Conservation (phyloP, 495 filamentous ascomycete genomes). For the Trichoderma asperelloides region DNA sequence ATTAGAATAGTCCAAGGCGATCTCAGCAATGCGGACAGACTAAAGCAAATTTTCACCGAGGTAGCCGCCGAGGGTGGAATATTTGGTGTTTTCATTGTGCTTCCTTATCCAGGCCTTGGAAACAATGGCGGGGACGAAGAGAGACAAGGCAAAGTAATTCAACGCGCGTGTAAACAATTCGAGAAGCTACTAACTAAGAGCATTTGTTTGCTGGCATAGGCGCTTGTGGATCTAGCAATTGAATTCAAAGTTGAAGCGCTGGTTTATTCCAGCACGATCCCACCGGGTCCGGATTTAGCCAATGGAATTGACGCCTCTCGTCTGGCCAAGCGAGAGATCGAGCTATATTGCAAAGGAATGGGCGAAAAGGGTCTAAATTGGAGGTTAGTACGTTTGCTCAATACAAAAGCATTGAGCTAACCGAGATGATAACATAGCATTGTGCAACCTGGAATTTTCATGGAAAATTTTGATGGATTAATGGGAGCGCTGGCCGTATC, state of each 20-base stretch:
- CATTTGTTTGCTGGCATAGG: conserved; percentile 1
- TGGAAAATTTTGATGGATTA: conserved; percentile 30
- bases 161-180: background rate
- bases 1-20: conserved; percentile 28
- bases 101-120: conserved; percentile 24
- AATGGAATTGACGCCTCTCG: conserved; percentile 14
- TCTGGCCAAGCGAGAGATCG: conserved; percentile 20
- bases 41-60: conserved; percentile 22
- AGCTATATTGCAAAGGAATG: conserved; percentile 19
- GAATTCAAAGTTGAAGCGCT: conserved; percentile 20
- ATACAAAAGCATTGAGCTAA: conserved; percentile 13
- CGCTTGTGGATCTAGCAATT: conserved; percentile 22
- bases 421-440: conserved; percentile 18
- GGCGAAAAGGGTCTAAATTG: conserved; percentile 21
- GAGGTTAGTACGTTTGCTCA: conserved; percentile 19
- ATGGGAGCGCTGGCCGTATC: conserved; percentile 19
- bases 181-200: background rate
- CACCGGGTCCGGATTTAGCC: conserved; percentile 14
- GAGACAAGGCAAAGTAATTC: conserved; percentile 20
- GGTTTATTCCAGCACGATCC: conserved; percentile 23
- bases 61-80: conserved; percentile 14
- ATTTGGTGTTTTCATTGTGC: conserved; percentile 29
- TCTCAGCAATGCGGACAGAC: conserved; percentile 18
- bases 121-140: conserved; percentile 18
- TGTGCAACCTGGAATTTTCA: conserved; percentile 32